A percentile compares a stretch with the other conserved stretches of the same genome.
These are phyloP conservation scores for Canna indica DNA, from an alignment of 176 grass and related monocot genomes.

Conservation along the genomic window DNA sequence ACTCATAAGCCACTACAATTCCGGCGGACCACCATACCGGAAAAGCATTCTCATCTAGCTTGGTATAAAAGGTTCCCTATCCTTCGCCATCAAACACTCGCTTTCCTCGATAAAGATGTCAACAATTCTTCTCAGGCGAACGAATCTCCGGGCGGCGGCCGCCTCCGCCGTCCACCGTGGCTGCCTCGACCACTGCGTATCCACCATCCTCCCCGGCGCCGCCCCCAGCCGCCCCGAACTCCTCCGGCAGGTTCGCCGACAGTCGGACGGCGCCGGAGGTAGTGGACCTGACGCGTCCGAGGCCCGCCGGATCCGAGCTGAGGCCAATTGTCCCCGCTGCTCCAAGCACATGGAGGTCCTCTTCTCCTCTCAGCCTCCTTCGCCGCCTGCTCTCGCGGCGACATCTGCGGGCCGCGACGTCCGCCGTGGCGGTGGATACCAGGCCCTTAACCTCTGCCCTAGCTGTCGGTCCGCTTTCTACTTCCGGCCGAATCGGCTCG, in stretches of 20 bases:
- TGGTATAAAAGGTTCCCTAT: background rate
- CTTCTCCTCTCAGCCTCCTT: conserved; percentile 34
- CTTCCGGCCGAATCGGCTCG: conserved; percentile 56
- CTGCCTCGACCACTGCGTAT: conserved; percentile 8
- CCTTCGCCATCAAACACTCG: conserved; percentile 31
- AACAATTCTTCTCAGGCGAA: background rate
- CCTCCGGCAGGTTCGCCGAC: background rate
- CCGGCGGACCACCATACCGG: background rate
- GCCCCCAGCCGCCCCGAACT: background rate
- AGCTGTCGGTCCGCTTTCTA: conserved; percentile 42
- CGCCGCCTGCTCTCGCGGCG: background rate
- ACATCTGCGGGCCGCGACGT: background rate
- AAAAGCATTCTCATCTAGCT: background rate
- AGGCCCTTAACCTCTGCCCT: conserved; percentile 42
- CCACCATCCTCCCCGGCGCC: conserved; percentile 1
- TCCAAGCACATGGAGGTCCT: conserved; percentile 42
- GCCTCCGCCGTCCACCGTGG: conserved; percentile 11
- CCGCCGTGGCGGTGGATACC: conserved; percentile 13
- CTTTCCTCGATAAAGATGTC: conserved; percentile 10
- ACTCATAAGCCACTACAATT: background rate
- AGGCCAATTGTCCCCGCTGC: conserved; percentile 59
- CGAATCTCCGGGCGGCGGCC: conserved; percentile 34
- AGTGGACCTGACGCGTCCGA: background rate
- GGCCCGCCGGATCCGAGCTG: conserved; percentile 35
- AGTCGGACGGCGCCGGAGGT: background rate